A percentile compares a stretch with the other conserved stretches of the same genome.
Evolutionary conservation across 2,329 filamentous ascomycete species (phyloP).

Genomic region (Sporothrix mexicana): DNA sequence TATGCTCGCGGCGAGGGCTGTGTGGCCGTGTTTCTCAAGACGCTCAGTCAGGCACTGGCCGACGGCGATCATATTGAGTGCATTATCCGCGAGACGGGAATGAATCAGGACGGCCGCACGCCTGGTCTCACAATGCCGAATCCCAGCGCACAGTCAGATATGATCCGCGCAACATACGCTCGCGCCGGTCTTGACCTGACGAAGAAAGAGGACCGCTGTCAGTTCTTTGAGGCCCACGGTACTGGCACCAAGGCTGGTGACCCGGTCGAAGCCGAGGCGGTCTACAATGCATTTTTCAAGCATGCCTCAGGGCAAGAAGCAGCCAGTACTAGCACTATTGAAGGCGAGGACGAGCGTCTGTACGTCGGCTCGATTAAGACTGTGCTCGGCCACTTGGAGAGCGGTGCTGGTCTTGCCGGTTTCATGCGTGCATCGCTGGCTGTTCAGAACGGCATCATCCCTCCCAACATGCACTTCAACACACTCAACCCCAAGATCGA

Average conservation of each 20-base stretch:
- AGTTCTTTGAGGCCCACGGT: conserved; percentile 57
- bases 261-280: conserved; percentile 51
- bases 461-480: conserved; percentile 53
- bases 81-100: conserved; percentile 55
- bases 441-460: conserved; percentile 49
- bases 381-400: conserved; percentile 57
- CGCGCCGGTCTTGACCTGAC: conserved; percentile 50
- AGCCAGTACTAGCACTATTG: not conserved
- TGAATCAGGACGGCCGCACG: conserved; percentile 59
- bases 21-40: conserved; percentile 58
- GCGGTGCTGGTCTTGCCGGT: conserved; percentile 56
- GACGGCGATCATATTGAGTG: conserved; percentile 56
- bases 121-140: conserved; percentile 63
- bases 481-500: conserved; percentile 50
- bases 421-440: conserved; percentile 53
- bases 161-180: conserved; percentile 54
- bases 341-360: conserved; percentile 35
- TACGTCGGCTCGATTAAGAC: conserved; percentile 54
- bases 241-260: conserved; percentile 43
- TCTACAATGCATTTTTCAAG: conserved; percentile 51
- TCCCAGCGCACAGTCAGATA: conserved; percentile 49
- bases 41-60: conserved; percentile 54
- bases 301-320: not conserved
- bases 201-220: conserved; percentile 46
- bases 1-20: conserved; percentile 65